phyloP scores from a whole-genome alignment of 2,329 filamentous ascomycete species.

The Aquanectria penicillioides region DNA sequence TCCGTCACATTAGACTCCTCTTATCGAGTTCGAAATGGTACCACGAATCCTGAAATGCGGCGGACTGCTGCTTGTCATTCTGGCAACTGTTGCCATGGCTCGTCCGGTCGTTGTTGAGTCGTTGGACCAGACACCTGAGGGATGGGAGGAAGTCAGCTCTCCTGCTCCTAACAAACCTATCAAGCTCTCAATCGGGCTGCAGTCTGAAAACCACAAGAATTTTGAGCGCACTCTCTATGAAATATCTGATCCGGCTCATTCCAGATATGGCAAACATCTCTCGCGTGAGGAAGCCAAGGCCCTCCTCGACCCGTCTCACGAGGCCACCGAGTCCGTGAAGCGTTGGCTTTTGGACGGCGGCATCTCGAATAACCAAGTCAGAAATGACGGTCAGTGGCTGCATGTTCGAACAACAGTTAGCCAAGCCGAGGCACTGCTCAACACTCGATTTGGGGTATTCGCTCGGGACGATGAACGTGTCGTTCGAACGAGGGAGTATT shows the following conservation, averaged over 20 bases:
- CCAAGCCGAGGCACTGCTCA: slow-evolving; percentile 56
- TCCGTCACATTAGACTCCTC: not conserved
- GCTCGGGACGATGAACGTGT: slow-evolving; percentile 52
- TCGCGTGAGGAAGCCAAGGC: slow-evolving; percentile 58
- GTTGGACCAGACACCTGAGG: slow-evolving; percentile 29
- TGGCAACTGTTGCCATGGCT: slow-evolving; percentile 11
- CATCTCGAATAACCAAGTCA: slow-evolving; percentile 48
- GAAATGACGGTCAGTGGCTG: slow-evolving; percentile 51
- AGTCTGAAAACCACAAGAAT: slow-evolving; percentile 32
- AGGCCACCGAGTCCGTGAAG: slow-evolving; percentile 52
- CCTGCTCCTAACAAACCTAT: slow-evolving; percentile 32
- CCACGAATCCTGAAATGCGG: slow-evolving; percentile 10
- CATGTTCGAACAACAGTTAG: slow-evolving; percentile 53
- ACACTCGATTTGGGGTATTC: slow-evolving; percentile 56
- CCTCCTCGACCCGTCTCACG: slow-evolving; percentile 56
- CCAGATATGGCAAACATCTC: slow-evolving; percentile 60
- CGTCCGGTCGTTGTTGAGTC: slow-evolving; percentile 36
- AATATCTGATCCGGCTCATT: slow-evolving; percentile 59
- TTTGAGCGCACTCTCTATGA: slow-evolving; percentile 57
- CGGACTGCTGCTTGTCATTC: slow-evolving; percentile 21
- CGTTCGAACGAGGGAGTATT: slow-evolving; percentile 51
- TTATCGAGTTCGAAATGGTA: slow-evolving; percentile 15
- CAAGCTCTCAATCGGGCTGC: slow-evolving; percentile 45
- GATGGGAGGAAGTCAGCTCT: slow-evolving; percentile 36
- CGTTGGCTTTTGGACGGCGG: slow-evolving; percentile 57